Base-by-base conservation (phyloP, 2,329 filamentous ascomycete genomes). In the Ilyonectria sp. region DNA sequence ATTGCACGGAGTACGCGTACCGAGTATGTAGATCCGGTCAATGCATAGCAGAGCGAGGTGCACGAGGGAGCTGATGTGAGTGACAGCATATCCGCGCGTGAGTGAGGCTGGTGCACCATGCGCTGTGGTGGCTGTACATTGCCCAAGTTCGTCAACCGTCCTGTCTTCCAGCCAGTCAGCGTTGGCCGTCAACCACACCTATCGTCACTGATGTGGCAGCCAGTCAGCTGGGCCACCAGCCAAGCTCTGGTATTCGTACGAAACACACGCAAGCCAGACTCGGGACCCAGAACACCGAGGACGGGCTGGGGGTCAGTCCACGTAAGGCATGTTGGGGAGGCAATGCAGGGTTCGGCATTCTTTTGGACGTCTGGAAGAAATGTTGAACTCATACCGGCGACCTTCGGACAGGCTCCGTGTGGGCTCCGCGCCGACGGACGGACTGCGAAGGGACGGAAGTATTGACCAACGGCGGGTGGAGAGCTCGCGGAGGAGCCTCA, bases 101-200 rank as follows among this genome's bases (percentile, higher is more conserved):
- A 19, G 40, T 66, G 63, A 61, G 63, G 58, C 63, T 66, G 63
- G 63, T 47, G 23, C 49, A 10, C 21, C 47, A 60, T 56, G 63
- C 17, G 46, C 17, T 4, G 58, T 66, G 63, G 63, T 66, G 63
- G 63, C 63, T 61, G 63, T 60, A 60, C 62, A 31, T 40, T 13
- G 37, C n/a, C 33, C 60, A 46, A 21, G 53, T 52, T 58, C 35
- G 44, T 46, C 44, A 53, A 26, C 44, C 26, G 44, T 46, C 33
- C 44, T 6, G 37, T 6, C 11, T 9, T 56, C 21, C 35, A 57
- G 50, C 63, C 63, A 65, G 57, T 65, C 43, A 61, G 23, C 31
- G 8, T 19, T n/a, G 35, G 40, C 7, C n/a, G 31, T n/a, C n/a
- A 17, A 17, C 40, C 40, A n/a, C 17, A 43, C 40, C 6, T 43